These are phyloP conservation scores for Carpinus fangiana DNA, from an alignment of 306 rosid genomes.

Conservation along the genomic window DNA sequence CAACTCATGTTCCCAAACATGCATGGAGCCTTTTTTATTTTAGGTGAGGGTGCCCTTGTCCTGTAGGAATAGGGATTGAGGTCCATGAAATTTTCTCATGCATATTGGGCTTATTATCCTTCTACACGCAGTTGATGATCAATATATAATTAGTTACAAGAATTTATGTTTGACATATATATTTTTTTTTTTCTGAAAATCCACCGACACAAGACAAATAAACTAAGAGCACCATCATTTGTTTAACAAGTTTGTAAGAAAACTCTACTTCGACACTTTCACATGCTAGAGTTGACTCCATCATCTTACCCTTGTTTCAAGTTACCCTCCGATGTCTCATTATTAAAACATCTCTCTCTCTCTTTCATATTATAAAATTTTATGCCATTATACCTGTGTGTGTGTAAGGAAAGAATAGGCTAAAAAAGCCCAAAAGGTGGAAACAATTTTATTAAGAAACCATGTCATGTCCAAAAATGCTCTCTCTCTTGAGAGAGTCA, in stretches of 20 bases:
- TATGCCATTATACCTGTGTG: background rate
- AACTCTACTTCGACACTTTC: conserved; percentile 32
- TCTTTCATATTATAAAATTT: background rate
- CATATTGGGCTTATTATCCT: no score
- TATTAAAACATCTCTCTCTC: background rate
- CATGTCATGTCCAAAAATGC: conserved; percentile 63
- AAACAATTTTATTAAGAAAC: conserved; percentile 52
- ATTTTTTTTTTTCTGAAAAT: conserved; percentile 5
- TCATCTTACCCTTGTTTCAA: conserved; percentile 17
- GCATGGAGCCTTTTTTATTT: no score
- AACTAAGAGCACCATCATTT: conserved; percentile 15
- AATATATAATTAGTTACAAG: background rate
- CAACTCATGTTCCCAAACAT: no score
- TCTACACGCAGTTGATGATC: no score
- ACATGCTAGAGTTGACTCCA: conserved; percentile 71
- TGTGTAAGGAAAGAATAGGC: background rate
- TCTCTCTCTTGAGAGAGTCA: conserved; percentile 57
- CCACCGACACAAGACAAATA: conserved; percentile 45
- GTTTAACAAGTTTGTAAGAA: conserved; percentile 15
- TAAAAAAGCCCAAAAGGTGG: conserved; percentile 3
- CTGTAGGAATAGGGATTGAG: no score
- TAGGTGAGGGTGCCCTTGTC: no score
- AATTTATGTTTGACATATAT: conserved; percentile 17
- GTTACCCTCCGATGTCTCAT: conserved; percentile 4
- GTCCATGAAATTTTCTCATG: no score